phyloP scores from a whole-genome alignment of 768 basidiomycete species.

The Russula vinacea region DNA sequence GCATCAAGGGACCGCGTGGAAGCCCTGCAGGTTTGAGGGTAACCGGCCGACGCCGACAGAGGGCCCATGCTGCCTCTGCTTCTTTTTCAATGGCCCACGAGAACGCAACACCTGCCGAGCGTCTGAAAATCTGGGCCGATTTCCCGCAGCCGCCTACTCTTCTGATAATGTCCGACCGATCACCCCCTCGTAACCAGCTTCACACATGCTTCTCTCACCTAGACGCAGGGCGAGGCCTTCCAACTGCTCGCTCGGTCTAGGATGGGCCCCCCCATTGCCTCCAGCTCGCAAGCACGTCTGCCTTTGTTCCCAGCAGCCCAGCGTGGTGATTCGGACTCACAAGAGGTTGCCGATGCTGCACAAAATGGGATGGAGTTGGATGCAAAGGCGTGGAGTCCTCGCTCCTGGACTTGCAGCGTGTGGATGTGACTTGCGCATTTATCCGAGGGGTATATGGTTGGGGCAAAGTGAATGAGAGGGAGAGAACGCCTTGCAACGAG shows the following conservation, averaged over 20 bases:
- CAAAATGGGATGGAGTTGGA: background rate
- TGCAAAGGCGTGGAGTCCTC: background rate
- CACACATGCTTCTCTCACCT: conserved; percentile 10
- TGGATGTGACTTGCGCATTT: conserved; percentile 1
- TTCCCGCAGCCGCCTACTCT: conserved; percentile 7
- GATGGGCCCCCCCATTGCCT: background rate
- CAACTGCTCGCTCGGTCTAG: background rate
- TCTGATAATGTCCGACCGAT: conserved; percentile 27
- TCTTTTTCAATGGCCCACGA: conserved; percentile 2
- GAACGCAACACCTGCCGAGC: conserved; percentile 11
- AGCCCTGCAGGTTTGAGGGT: background rate
- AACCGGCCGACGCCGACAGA: conserved; percentile 8
- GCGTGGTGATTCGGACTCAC: background rate
- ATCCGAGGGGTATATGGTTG: background rate
- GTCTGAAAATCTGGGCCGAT: conserved; percentile 7
- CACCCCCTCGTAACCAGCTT: conserved; percentile 25
- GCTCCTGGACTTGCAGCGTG: background rate
- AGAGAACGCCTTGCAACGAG: background rate
- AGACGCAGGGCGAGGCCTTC: conserved; percentile 3
- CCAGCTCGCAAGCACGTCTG: background rate
- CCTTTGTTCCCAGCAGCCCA: background rate
- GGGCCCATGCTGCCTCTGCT: background rate
- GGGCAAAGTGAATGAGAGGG: background rate
- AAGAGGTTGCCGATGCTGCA: background rate
- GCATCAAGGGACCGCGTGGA: background rate